Evolutionary conservation across 1,139 yeast genomes (phyloP).

Genomic region (Candida dubliniensis): DNA sequence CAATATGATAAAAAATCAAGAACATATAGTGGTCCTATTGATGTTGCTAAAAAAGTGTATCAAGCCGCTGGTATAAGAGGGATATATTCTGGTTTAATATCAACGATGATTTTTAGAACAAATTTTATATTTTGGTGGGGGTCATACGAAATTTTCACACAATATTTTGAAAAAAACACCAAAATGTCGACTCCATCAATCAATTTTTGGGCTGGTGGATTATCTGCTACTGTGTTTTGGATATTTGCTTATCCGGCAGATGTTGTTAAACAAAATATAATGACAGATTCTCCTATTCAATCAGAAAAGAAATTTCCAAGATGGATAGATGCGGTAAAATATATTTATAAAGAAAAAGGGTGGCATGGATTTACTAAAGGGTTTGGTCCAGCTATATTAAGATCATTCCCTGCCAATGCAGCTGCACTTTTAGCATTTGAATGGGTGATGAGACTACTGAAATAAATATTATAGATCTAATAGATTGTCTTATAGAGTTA

Average conservation of each 20-base stretch:
- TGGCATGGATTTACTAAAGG: slow-evolving; percentile 72
- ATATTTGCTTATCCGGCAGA: slow-evolving; percentile 87
- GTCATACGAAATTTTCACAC: slow-evolving; percentile 76
- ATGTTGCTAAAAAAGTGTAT: slow-evolving; percentile 59
- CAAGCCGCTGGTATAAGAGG: slow-evolving; percentile 65
- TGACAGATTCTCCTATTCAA: slow-evolving; percentile 73
- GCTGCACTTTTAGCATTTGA: slow-evolving; percentile 93
- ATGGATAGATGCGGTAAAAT: slow-evolving; percentile 72
- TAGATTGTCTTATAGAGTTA: not conserved
- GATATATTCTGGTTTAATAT: slow-evolving; percentile 74
- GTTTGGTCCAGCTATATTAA: slow-evolving; percentile 70
- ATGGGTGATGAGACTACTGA: slow-evolving; percentile 67
- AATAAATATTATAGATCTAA: slow-evolving; percentile 21
- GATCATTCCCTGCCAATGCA: slow-evolving; percentile 88
- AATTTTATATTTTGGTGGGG: slow-evolving; percentile 96
- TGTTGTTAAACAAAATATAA: slow-evolving; percentile 82
- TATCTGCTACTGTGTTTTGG: slow-evolving; percentile 87
- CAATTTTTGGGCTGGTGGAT: slow-evolving; percentile 91
- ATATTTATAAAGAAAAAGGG: slow-evolving; percentile 59
- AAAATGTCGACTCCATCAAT: slow-evolving; percentile 63
- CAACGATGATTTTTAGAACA: slow-evolving; percentile 82
- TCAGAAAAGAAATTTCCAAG: slow-evolving; percentile 62
- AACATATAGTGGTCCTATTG: slow-evolving; percentile 74
- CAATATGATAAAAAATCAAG: slow-evolving; percentile 81
- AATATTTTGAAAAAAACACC: slow-evolving; percentile 65